Percentiles rank a stretch among this genome's conserved stretches.
phyloP scores from a whole-genome alignment of 2,329 filamentous ascomycete species.

The Ambrosiella beaveri region DNA sequence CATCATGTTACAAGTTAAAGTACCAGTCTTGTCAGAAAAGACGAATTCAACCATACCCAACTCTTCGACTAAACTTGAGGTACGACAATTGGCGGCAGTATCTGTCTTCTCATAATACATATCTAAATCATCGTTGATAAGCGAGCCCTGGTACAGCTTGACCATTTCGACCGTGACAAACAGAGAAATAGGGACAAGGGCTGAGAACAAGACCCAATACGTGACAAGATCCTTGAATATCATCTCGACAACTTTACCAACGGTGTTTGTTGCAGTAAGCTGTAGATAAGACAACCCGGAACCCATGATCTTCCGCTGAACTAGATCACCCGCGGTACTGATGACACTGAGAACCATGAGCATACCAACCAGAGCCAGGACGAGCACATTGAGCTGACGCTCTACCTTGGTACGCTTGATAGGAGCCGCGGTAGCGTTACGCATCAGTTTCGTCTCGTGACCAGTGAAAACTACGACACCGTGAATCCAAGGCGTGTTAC shows the following conservation, averaged over 20 bases:
- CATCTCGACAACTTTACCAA: slow-evolving; percentile 43
- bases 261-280: slow-evolving; percentile 42
- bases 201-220: slow-evolving; percentile 96
- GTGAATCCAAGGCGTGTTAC: slow-evolving; percentile 95
- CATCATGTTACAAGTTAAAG: slow-evolving; percentile 94
- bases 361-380: slow-evolving; percentile 74
- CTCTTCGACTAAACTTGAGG: slow-evolving; percentile 91
- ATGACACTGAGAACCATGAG: slow-evolving; percentile 72
- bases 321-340: slow-evolving; percentile 78
- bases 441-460: slow-evolving; percentile 97
- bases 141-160: slow-evolving; percentile 94
- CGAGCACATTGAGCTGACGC: slow-evolving; percentile 80
- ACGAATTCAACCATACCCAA: slow-evolving; percentile 97
- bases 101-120: slow-evolving; percentile 96
- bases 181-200: slow-evolving; percentile 88
- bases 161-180: slow-evolving; percentile 96
- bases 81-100: slow-evolving; percentile 87
- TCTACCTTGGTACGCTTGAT: slow-evolving; percentile 98
- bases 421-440: slow-evolving; percentile 88
- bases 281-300: slow-evolving; percentile 55
- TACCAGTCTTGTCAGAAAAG: slow-evolving; percentile 96
- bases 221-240: slow-evolving; percentile 93
- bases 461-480: slow-evolving; percentile 58
- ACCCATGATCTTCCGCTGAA: slow-evolving; percentile 50
- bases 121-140: slow-evolving; percentile 94